Evolutionary conservation across 306 rosid species (phyloP), one percentile per base, ranked within the genome.

Genomic region (Mucuna pruriens): DNA sequence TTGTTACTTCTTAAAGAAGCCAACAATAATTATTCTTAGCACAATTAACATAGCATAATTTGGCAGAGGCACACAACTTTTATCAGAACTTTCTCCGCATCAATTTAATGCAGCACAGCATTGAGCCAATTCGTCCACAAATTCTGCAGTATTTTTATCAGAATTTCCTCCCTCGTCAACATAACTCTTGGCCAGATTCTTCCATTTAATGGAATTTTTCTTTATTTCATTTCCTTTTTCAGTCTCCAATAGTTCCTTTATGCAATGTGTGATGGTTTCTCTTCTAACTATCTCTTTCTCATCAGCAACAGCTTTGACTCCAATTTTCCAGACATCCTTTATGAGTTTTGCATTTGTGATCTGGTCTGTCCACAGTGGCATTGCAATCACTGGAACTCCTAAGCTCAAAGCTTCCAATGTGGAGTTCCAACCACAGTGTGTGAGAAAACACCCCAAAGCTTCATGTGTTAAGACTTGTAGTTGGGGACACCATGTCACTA

Each of bases 401-500:
- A 70, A 80, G 63, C 77, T 10, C 70, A 80, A n/a, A 40, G 78
- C 77, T 63, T 80, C 83, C 49, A 80, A 58, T 11, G 77, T 17
- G 9, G 83, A 80, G 49, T 80, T 80, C 77, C 77, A 70, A 57
- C 83, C 83, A 70, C 83, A 80, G 22, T 80, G 83, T 44, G 83
- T 42, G 11, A 80, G n/a, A 22, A 80, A 80, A 19, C 83, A 80
- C 61, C 38, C 78, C 49, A 80, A n/a, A 57, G 83, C 83, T 11
- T 70, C 71, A 70, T 80, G 83, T 70, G 62, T 58, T 3, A 80
- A 70, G 0, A 80, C 83, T 40, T 57, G 63, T 58, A 80, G 36
- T 29, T 80, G 83, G 2, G 78, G 78, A 33, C 83, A 80, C 83
- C 83, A 80, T 12, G 71, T 29, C 10, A 80, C 40, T 17, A 70